Evolutionary conservation across 1,284 basidiomycete genomes (phyloP).

Genomic region (Trichosporon asahii): DNA sequence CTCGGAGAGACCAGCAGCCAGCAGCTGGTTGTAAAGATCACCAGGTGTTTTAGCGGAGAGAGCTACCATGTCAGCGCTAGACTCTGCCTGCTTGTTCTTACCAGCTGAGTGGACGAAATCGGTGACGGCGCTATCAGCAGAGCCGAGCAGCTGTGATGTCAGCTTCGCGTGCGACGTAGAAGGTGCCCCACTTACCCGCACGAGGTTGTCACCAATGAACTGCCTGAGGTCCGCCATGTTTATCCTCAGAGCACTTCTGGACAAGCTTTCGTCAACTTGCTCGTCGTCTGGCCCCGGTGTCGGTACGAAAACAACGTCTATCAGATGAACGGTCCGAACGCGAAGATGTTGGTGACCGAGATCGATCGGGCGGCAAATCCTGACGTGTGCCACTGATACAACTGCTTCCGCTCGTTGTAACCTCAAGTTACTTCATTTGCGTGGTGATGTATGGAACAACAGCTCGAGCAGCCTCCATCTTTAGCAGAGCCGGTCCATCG

Average conservation of each 20-base stretch:
- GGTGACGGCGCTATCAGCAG: conserved; percentile 74
- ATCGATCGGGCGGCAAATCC: conserved; percentile 8
- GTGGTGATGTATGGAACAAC: not conserved
- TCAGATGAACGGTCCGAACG: not conserved
- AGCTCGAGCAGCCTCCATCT: not conserved
- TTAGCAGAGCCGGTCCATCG: conserved; percentile 11
- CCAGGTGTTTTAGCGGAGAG: conserved; percentile 76
- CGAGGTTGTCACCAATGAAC: conserved; percentile 81
- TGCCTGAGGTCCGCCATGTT: conserved; percentile 54
- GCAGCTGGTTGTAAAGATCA: conserved; percentile 69
- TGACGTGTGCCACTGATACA: conserved; percentile 13
- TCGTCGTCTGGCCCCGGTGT: not conserved
- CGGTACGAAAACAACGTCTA: conserved; percentile 4
- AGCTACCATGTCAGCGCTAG: conserved; percentile 55
- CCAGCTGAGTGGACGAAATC: conserved; percentile 82
- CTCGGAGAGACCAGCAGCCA: conserved; percentile 73
- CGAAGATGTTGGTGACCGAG: conserved; percentile 7
- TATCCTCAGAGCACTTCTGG: not conserved
- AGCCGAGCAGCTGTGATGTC: conserved; percentile 65
- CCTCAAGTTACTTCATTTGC: conserved; percentile 4
- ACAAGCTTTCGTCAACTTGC: not conserved
- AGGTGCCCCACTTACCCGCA: conserved; percentile 59
- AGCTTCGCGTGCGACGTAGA: conserved; percentile 6
- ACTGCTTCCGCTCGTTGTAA: conserved; percentile 3
- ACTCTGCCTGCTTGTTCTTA: conserved; percentile 47